Evolutionary conservation across 768 basidiomycete species (phyloP).

Genomic region (Rhizopogon rudus): DNA sequence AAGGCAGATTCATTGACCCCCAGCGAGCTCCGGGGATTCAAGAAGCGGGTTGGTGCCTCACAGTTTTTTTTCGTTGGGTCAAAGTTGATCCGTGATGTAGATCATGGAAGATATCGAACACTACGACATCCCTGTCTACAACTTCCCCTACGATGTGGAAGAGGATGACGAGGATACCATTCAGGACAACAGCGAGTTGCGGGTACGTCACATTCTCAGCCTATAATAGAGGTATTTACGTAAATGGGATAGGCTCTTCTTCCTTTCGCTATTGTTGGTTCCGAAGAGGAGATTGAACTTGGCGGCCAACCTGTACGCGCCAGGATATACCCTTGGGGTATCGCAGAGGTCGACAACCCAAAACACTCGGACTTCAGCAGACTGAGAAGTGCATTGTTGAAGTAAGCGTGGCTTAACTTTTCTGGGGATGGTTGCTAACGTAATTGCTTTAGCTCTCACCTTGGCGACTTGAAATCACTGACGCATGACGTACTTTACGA

Average conservation of each 20-base stretch:
- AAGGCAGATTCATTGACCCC: conserved; percentile 96
- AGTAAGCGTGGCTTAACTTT: conserved; percentile 41
- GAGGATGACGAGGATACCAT: conserved; percentile 99
- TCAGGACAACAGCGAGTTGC: conserved; percentile 92
- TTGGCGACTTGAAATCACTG: conserved; percentile 90
- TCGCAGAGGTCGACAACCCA: conserved; percentile 99
- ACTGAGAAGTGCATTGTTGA: conserved; percentile 85
- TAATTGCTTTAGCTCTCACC: conserved; percentile 65
- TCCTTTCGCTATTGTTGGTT: conserved; percentile 96
- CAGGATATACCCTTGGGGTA: conserved; percentile 96
- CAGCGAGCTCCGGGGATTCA: conserved; percentile 90
- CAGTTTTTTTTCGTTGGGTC: not conserved
- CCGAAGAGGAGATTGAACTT: conserved; percentile 94
- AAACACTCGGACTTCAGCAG: conserved; percentile 98
- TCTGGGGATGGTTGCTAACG: not conserved
- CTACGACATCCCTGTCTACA: conserved; percentile 97
- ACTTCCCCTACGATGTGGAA: conserved; percentile 99
- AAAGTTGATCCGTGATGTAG: conserved; percentile 34
- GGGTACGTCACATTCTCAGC: conserved; percentile 45
- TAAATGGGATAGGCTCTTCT: conserved; percentile 60
- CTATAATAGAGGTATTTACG: conserved; percentile 4
- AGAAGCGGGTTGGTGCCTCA: conserved; percentile 66
- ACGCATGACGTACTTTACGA: conserved; percentile 94
- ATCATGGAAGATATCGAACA: conserved; percentile 99
- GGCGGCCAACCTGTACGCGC: conserved; percentile 90